Evolutionary conservation across 2,329 filamentous ascomycete genomes (phyloP), one percentile per base, ranked within the genome.

Genomic region (Cadophora malorum): DNA sequence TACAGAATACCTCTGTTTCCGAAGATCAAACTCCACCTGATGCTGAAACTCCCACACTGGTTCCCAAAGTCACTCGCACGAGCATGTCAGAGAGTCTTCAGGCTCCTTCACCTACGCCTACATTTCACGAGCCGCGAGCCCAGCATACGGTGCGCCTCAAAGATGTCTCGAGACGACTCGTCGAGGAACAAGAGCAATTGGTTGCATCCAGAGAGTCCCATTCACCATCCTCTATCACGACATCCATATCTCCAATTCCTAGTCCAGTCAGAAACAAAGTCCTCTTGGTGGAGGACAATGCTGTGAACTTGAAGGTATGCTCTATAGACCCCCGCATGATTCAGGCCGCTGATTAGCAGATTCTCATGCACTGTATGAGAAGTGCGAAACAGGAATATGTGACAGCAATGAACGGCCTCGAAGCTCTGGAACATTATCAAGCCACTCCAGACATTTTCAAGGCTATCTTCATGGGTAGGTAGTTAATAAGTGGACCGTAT

Each of bases 361-460:
- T 75, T 21, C 70, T 77, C 2, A 64, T 67, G 12, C 67, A 72
- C 12, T 70, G 69, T 21, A 75, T 77, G 73, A 71, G 69, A 35
- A 67, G 70, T 21, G 53, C 71, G 19, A 67, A 71, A 10, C 49
- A 70, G 23, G 71, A 76, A 21, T 76, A 78, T 12, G 75, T 76
- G 23, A 74, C 75, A 1, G 83, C 83, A 4, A 73, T 69, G 5
- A 80, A 85, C 67, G 84, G 83, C 5, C 76, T 80, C 1, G 79
- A 84, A 74, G 84, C 83, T 6, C 76, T 85, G 2, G 74, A 83
- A 9, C 72, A 73, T 47, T 74, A 71, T 21, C 64, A 71, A 60
- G 65, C 65, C 10, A 60, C 61, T 5, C 68, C 69, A 0, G n/a
- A 33, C 28, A 35, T 47, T 9, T 63, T 71, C 52, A 76, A 78